Conservation (phyloP, 2,329 filamentous ascomycete species). For the Claviceps monticola region DNA sequence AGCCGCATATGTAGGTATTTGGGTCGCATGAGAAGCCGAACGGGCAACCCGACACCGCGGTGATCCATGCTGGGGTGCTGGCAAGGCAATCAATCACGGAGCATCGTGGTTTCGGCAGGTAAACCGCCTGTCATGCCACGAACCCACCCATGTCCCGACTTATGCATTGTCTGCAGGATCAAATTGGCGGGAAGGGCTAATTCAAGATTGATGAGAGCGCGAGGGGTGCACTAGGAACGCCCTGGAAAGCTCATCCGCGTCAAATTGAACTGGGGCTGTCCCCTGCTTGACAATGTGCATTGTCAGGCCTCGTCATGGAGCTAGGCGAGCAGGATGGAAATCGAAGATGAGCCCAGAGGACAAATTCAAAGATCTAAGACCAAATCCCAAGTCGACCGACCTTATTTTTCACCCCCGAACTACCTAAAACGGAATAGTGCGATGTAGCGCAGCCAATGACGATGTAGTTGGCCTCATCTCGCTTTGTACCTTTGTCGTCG, state of each 20-base stretch:
- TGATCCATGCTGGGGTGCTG: constrained; percentile 9
- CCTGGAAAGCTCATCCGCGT: not conserved
- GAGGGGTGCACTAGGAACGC: not conserved
- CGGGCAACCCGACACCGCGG: constrained; percentile 7
- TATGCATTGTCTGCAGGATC: not conserved
- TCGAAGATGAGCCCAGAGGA: not conserved
- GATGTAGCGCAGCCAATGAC: too few relatives aligned
- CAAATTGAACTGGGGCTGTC: not conserved
- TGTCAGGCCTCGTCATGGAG: not conserved
- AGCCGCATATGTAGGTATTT: constrained; percentile 24
- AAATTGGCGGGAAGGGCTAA: constrained; percentile 1
- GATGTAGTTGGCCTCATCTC: too few relatives aligned
- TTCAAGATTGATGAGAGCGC: not conserved
- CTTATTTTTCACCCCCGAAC: too few relatives aligned
- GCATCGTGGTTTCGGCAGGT: not conserved
- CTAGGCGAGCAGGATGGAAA: not conserved
- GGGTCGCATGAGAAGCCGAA: constrained; percentile 33
- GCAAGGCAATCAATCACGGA: constrained; percentile 8
- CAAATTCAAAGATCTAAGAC: not conserved
- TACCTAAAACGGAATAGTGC: too few relatives aligned
- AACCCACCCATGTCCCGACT: not conserved
- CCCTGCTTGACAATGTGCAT: not conserved
- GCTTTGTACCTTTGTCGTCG: too few relatives aligned
- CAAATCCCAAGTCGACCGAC: not conserved
- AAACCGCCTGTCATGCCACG: not conserved